Evolutionary conservation across 345 rosid species (phyloP), one percentile per base, ranked within the genome.

Genomic region (Reutealis trisperma): DNA sequence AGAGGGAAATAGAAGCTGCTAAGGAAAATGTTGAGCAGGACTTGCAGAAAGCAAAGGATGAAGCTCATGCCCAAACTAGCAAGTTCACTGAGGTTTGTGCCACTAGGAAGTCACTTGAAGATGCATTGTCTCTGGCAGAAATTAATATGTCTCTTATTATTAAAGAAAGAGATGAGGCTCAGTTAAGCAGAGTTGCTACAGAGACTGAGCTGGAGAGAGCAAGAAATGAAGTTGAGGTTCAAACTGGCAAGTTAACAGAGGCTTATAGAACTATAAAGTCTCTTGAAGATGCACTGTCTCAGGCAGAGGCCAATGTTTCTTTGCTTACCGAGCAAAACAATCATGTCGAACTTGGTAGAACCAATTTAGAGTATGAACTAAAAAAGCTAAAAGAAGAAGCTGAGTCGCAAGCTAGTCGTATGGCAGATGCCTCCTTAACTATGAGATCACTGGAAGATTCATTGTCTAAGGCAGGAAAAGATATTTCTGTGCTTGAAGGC

Each of bases 131-230:
- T 61, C 78, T 76, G 71, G 92, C 92, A 60, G 94, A 89, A 82
- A 85, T 70, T 73, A 86, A 85, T 65, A 85, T 88, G 82, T 83
- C 86, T 55, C 78, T 79, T 62, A 84, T 91, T 49, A 78, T 82
- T 66, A 89, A 75, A 81, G 97, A 88, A 84, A 90, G 88, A 81
- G 94, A 93, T 82, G 98, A 88, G 83, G 88, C 85, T 82, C 89
- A 86, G 77, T 80, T 77, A 75, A 74, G 85, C 77, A 81, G 84
- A 79, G 86, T 85, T 79, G 79, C 85, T 59, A 78, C 85, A 60
- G 91, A 82, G 82, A 78, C 76, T 54, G 94, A 93, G 68, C 80
- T 88, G 51, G 95, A 84, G 86, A 86, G 80, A 82, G 51, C 84
- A 79, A 85, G 79, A 81, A 86, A 84, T 69, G 94, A 87, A 80